Evolutionary conservation across 768 basidiomycete species (phyloP), one percentile per base, ranked within the genome.

Genomic region (Leccinum subgranulosum): DNA sequence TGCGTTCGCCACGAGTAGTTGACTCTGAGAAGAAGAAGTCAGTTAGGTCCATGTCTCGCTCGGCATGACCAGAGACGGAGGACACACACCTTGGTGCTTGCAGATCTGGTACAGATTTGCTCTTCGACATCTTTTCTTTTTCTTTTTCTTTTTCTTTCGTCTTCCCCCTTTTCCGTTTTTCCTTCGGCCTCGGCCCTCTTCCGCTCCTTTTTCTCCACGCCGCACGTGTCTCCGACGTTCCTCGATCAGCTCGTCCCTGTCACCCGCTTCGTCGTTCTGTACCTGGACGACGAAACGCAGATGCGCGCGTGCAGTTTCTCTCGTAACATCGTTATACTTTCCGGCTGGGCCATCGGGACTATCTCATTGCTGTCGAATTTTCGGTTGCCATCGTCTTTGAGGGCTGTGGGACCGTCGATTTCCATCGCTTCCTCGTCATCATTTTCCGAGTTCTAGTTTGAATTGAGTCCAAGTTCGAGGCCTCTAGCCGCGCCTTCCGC

Each of bases 201-300:
- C 74, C 91, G 89, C 74, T 94, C 94, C 68, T 81, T 88, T 8
- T 90, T 91, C 76, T 91, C 89, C 66, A 79, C 33, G 87, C 84
- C 0, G 88, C 94, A 6, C 93, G 77, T 91, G 86, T 63, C 74
- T 73, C 59, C 94, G 76, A 53, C 89, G 79, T 71, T 93, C 90
- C 66, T 93, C 90, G 52, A 98, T 70, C 48, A 98, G 70, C 59
- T 86, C 92, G 67, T 98, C 94, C 67, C 82, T 85, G 66, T 87
- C 86, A 6, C 78, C 81, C 10, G 84, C 77, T 65, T 83, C 81
- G 53, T 62, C 65, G 21, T 58, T 55, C 49, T 63, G 63, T 27
- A 54, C 74, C 73, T 17, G 80, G 75, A 31, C 77, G 76, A 49
- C 87, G 82, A n/a, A 93, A 75, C n/a, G 78, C 65, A 5, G 75